Evolutionary conservation across 257 asterid genomes (phyloP), one percentile per base, ranked within the genome.

Genomic region (Solanum bulbocastanum): DNA sequence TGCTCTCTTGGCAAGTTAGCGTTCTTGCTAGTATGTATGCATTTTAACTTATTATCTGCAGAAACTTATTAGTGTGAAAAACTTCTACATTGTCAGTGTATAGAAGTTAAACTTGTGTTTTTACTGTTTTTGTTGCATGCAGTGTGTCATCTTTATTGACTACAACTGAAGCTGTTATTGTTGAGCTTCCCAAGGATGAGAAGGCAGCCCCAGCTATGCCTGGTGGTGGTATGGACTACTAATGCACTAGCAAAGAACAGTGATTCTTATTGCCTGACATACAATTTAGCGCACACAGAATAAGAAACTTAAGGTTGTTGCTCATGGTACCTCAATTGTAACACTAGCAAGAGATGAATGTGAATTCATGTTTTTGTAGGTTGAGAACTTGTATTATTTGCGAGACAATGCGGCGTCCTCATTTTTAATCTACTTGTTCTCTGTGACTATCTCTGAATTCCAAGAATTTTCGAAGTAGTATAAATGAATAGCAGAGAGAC

Each of bases 131-230:
- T 4, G 44, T 32, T 32, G 71, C 16, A 3, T 92, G 90, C 39
- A 93, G 94, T 42, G 91, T 93, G 5, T 86, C 95, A 3, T 92
- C 95, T 71, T 86, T 92, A 60, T 79, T 93, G 66, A 92, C 95
- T 14, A 93, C 94, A 4, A 93, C 95, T 2, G 95, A 93, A 88
- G 95, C 95, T 71, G 92, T 92, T n/a, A 88, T 93, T 13, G 93
- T 91, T 68, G 94, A 93, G 37, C 90, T 88, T 72, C 92, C 92
- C 5, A 91, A 90, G 90, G 90, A 90, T 3, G 92, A 91, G 90
- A 85, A 88, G 76, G 90, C 88, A 74, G 7, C 92, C 35, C 90
- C 94, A 4, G 86, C 91, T 65, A 86, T 87, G 92, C 88, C 90
- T 36, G 90, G 87, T 2, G 90, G 89, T 15, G 92, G 92, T 37